Percentiles rank a stretch among this genome's conserved stretches.
Conservation (phyloP, 1,284 basidiomycete species). For the Trichosporon sp. region DNA sequence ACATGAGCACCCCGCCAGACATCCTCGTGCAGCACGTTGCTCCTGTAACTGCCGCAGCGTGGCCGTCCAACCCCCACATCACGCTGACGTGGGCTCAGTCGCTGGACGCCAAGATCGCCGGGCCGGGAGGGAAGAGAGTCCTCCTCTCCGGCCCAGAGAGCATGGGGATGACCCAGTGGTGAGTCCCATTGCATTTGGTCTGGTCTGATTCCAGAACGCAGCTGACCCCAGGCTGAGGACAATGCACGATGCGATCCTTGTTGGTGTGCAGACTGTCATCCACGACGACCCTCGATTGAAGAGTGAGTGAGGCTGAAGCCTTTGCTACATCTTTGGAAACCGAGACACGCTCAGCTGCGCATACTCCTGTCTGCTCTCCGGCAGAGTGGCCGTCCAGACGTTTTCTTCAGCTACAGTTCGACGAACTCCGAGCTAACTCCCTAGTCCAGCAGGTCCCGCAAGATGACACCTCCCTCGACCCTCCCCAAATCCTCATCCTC, state of each 20-base stretch:
- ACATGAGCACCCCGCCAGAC: slow-evolving; percentile 18
- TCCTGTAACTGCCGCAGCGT: slow-evolving; percentile 17
- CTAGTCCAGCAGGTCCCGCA: slow-evolving; percentile 46
- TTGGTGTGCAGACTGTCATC: slow-evolving; percentile 86
- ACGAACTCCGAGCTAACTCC: background rate
- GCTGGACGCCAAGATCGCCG: slow-evolving; percentile 89
- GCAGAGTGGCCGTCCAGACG: background rate
- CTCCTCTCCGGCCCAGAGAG: slow-evolving; percentile 82
- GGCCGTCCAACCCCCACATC: slow-evolving; percentile 50
- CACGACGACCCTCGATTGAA: slow-evolving; percentile 94
- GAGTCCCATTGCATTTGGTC: slow-evolving; percentile 25
- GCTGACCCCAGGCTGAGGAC: slow-evolving; percentile 68
- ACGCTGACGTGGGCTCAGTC: slow-evolving; percentile 97
- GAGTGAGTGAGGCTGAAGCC: slow-evolving; percentile 61
- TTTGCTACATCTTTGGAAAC: no score
- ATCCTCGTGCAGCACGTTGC: slow-evolving; percentile 30
- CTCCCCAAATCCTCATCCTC: slow-evolving; percentile 79
- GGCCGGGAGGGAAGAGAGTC: slow-evolving; percentile 71
- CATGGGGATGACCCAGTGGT: slow-evolving; percentile 95
- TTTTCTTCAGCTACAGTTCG: background rate
- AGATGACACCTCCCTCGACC: slow-evolving; percentile 41
- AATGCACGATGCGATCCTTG: slow-evolving; percentile 87
- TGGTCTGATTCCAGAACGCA: background rate
- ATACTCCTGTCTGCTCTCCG: no score
- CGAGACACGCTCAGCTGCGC: no score